Percentiles rank a stretch among this genome's conserved stretches.
Evolutionary conservation across 805 yeast genomes (phyloP).

Genomic region (Ogataea polymorpha): DNA sequence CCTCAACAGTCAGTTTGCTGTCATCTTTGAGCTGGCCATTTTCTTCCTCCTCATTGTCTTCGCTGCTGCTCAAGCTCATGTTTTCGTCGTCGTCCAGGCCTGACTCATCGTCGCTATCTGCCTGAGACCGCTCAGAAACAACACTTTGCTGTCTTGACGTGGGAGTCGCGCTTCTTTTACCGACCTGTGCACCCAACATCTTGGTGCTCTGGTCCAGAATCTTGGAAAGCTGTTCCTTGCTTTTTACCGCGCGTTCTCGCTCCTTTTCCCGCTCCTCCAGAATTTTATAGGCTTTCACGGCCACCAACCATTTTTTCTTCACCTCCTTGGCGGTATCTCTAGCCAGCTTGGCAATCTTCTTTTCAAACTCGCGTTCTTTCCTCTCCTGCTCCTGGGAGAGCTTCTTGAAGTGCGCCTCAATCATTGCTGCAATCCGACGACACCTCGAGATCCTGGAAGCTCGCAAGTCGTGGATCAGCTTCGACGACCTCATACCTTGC

Average conservation of each 20-base stretch:
- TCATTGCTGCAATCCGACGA: constrained; percentile 71
- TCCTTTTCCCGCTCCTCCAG: constrained; percentile 76
- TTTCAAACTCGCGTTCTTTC: constrained; percentile 70
- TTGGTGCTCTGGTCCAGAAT: constrained; percentile 91
- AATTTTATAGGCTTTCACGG: constrained; percentile 74
- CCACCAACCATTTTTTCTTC: constrained; percentile 85
- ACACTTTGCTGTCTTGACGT: constrained; percentile 16
- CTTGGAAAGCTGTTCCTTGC: constrained; percentile 82
- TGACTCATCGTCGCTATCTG: constrained; percentile 22
- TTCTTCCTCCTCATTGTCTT: constrained; percentile 23
- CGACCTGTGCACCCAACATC: constrained; percentile 79
- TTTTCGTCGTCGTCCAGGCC: constrained; percentile 5
- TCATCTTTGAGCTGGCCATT: constrained; percentile 36
- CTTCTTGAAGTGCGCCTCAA: constrained; percentile 84
- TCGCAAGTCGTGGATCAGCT: constrained; percentile 62
- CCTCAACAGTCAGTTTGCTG: constrained; percentile 50
- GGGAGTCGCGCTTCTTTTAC: constrained; percentile 36
- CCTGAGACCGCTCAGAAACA: constrained; percentile 15
- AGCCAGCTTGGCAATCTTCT: constrained; percentile 66
- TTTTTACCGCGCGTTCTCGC: constrained; percentile 72
- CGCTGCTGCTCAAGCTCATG: constrained; percentile 19
- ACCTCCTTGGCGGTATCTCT: constrained; percentile 80
- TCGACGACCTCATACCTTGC: constrained; percentile 73
- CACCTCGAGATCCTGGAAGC: constrained; percentile 64
- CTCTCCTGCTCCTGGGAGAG: constrained; percentile 87